phyloP scores from a whole-genome alignment of 2,329 filamentous ascomycete genomes.

The Sphaerulina populicola region DNA sequence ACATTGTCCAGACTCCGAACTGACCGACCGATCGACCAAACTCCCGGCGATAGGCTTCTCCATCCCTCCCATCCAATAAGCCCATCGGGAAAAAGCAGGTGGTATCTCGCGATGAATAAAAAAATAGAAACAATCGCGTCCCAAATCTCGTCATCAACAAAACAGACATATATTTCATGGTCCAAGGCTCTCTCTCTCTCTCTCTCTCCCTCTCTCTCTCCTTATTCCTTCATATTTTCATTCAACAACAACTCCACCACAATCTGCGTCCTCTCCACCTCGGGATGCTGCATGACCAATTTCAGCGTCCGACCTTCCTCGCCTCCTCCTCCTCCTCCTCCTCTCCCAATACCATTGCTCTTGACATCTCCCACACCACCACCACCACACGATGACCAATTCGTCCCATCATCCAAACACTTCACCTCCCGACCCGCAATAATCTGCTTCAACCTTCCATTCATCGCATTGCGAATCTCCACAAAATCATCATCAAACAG shows the following conservation, averaged over 20 bases:
- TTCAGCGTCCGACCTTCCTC: slow-evolving; percentile 62
- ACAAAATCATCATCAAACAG: slow-evolving; percentile 96
- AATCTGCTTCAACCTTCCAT: slow-evolving; percentile 85
- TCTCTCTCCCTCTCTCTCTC: background rate
- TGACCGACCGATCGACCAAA: background rate
- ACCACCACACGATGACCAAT: slow-evolving; percentile 39
- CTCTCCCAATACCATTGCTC: slow-evolving; percentile 24
- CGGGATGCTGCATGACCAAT: slow-evolving; percentile 89
- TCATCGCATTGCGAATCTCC: slow-evolving; percentile 93
- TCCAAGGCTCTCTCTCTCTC: background rate
- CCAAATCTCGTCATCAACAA: background rate
- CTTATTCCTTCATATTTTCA: slow-evolving; percentile 51
- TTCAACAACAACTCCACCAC: slow-evolving; percentile 89
- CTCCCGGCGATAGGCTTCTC: background rate
- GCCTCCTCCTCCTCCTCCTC: background rate
- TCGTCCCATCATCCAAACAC: slow-evolving; percentile 76
- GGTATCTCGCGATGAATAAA: slow-evolving; percentile 11
- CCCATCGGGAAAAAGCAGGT: background rate
- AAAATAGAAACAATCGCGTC: background rate
- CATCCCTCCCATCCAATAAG: background rate
- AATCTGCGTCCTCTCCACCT: slow-evolving; percentile 73
- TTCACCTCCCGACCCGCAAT: slow-evolving; percentile 85
- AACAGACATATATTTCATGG: background rate
- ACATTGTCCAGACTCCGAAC: too few relatives aligned
- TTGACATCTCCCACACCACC: slow-evolving; percentile 20